Evolutionary conservation across 1,139 yeast genomes (phyloP).

Genomic region (Debaryomyces subglobosus): DNA sequence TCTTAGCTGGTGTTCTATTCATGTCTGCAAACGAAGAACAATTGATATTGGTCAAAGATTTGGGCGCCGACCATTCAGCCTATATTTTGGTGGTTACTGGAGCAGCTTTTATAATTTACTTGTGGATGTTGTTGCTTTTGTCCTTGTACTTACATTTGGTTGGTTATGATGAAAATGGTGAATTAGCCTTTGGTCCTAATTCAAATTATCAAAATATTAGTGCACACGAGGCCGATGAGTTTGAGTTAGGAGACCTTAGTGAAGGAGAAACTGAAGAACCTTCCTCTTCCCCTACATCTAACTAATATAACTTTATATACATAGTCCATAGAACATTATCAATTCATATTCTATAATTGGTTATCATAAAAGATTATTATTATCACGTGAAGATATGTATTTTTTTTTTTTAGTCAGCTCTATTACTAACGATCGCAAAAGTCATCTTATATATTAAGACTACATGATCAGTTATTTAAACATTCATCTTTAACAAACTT

Average conservation of each 20-base stretch:
- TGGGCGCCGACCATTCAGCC: constrained; percentile 84
- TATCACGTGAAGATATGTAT: background rate
- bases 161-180: constrained; percentile 49
- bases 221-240: constrained; percentile 29
- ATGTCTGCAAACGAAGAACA: constrained; percentile 96
- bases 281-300: background rate
- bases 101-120: constrained; percentile 70
- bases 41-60: constrained; percentile 63
- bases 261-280: constrained; percentile 22
- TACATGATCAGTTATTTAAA: background rate
- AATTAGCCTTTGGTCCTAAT: constrained; percentile 14
- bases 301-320: background rate
- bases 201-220: constrained; percentile 16
- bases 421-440: constrained; percentile 4
- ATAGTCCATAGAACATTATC: background rate
- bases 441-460: background rate
- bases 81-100: constrained; percentile 74
- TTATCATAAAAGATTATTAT: background rate
- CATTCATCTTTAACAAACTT: background rate
- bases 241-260: constrained; percentile 38
- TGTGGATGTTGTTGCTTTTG: constrained; percentile 64
- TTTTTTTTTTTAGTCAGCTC: constrained; percentile 5
- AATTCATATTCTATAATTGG: constrained; percentile 1
- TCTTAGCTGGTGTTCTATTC: constrained; percentile 77
- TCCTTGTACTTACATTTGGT: constrained; percentile 59